These are phyloP conservation scores for Cornus suecica DNA, from an alignment of 148 eudicot genomes.

Conservation along the genomic window DNA sequence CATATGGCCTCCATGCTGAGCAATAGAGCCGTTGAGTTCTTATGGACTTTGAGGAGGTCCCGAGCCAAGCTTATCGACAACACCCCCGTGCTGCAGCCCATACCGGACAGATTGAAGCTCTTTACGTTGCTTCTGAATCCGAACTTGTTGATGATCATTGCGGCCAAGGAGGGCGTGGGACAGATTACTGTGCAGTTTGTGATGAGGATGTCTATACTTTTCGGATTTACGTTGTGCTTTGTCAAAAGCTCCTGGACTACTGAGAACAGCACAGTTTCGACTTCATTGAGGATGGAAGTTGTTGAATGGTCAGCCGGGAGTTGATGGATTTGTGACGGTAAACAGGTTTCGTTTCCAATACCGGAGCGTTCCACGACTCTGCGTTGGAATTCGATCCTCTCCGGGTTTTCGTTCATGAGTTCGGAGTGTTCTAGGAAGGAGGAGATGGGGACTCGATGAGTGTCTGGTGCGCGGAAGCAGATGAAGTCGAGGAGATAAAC, in stretches of 20 bases:
- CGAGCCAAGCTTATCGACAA: slow-evolving; percentile 32
- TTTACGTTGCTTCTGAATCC: slow-evolving; percentile 39
- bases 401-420: slow-evolving; percentile 10
- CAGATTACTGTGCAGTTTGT: slow-evolving; percentile 42
- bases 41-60: slow-evolving; percentile 43
- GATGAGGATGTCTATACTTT: slow-evolving; percentile 35
- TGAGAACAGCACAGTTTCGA: slow-evolving; percentile 26
- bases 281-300: slow-evolving; percentile 26
- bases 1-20: slow-evolving; percentile 39
- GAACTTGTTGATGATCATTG: slow-evolving; percentile 35
- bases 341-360: slow-evolving; percentile 27
- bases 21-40: slow-evolving; percentile 34
- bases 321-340: slow-evolving; percentile 16
- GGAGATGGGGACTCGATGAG: slow-evolving; percentile 21
- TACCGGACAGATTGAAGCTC: slow-evolving; percentile 43
- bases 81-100: slow-evolving; percentile 51
- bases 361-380: slow-evolving; percentile 27
- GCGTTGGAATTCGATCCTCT: slow-evolving; percentile 26
- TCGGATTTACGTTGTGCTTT: slow-evolving; percentile 35
- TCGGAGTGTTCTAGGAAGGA: slow-evolving; percentile 31
- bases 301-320: slow-evolving; percentile 29
- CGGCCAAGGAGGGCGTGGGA: slow-evolving; percentile 41
- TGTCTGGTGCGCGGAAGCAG: slow-evolving; percentile 20
- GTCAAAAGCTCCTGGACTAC: slow-evolving; percentile 23
- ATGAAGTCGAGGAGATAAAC: slow-evolving; percentile 25